Percentiles rank a stretch among this genome's conserved stretches.
Conservation (phyloP, 2,329 filamentous ascomycete genomes). For the Ceratocystis diversiconidia region DNA sequence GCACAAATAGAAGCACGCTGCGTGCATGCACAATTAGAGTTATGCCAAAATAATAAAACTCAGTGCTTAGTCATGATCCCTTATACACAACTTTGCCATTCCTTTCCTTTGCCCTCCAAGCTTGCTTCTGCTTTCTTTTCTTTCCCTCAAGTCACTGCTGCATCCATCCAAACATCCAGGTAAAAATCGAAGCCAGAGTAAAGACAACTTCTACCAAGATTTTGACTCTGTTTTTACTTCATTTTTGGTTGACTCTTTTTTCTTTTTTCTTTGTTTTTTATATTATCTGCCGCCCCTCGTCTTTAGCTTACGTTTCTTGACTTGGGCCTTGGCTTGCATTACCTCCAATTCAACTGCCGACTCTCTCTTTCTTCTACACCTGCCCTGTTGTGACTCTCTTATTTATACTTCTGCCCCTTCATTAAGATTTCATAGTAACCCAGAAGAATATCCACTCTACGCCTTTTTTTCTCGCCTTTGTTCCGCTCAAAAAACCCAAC, state of each 20-base stretch:
- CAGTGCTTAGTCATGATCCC: too few relatives aligned
- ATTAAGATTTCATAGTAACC: too few relatives aligned
- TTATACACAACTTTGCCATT: background rate
- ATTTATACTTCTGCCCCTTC: conserved; percentile 1
- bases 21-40: background rate
- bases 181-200: background rate
- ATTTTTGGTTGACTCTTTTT: background rate
- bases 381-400: background rate
- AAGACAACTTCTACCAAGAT: background rate
- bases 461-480: background rate
- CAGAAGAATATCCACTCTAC: too few relatives aligned
- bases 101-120: background rate
- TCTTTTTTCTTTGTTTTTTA: background rate
- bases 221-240: background rate
- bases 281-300: background rate
- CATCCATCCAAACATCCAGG: background rate
- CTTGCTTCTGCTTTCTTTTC: background rate
- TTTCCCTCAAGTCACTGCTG: background rate
- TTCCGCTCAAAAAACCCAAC: background rate
- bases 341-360: too few relatives aligned
- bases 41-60: too few relatives aligned
- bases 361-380: background rate
- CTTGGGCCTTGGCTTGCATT: too few relatives aligned
- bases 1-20: too few relatives aligned
- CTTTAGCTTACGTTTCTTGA: too few relatives aligned